phyloP scores from a whole-genome alignment of 345 rosid genomes.

The Salix exigua region DNA sequence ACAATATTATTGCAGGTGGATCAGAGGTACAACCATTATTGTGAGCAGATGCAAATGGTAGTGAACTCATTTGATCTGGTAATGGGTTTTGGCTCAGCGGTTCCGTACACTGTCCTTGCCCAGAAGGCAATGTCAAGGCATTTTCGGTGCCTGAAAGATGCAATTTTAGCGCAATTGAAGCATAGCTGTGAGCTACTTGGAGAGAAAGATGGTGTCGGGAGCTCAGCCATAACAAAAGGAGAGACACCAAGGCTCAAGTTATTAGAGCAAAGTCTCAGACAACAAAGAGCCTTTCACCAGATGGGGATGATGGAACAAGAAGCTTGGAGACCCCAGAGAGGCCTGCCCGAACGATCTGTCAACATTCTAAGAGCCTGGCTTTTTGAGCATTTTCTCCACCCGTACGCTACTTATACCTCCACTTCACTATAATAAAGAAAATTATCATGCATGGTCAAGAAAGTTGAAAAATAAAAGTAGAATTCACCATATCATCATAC shows the following conservation, averaged over 20 bases:
- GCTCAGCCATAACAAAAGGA: constrained; percentile 79
- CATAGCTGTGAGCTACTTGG: constrained; percentile 77
- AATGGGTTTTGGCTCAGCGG: constrained; percentile 86
- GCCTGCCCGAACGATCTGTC: constrained; percentile 96
- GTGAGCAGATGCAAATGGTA: constrained; percentile 96
- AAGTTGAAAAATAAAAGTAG: not conserved
- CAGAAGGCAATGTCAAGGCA: constrained; percentile 99
- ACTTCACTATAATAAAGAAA: not conserved
- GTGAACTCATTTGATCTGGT: constrained; percentile 92
- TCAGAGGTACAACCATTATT: constrained; percentile 82
- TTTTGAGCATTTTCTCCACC: constrained; percentile 96
- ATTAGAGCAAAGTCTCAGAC: constrained; percentile 84
- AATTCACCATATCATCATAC: not conserved
- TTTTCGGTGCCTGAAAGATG: constrained; percentile 87
- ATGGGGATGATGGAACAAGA: constrained; percentile 98
- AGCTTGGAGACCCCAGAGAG: constrained; percentile 96
- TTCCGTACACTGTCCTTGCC: constrained; percentile 88
- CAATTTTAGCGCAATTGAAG: constrained; percentile 62
- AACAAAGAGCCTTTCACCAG: constrained; percentile 84
- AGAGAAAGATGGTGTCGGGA: constrained; percentile 66
- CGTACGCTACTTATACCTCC: constrained; percentile 52
- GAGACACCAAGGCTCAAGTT: constrained; percentile 84
- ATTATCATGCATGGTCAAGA: not conserved
- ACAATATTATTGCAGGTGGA: constrained; percentile 59
- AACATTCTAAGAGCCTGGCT: constrained; percentile 94